These are phyloP conservation scores for Dissophora globulifera DNA, from an alignment of 192 early-diverging fungal genomes.

Conservation along the genomic window DNA sequence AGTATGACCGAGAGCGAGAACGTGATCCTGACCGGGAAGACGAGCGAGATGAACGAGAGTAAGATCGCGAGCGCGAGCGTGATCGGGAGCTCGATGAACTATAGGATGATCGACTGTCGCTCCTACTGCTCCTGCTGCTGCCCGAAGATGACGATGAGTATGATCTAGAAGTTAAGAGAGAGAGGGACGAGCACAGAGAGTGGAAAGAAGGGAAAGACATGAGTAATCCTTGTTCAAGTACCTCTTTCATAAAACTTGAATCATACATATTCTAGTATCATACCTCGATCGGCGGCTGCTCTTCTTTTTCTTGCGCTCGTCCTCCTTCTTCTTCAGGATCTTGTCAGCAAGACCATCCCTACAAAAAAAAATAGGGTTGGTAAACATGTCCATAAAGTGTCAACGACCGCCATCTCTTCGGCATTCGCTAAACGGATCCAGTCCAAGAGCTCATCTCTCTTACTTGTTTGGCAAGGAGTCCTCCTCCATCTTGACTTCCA, in stretches of 20 bases:
- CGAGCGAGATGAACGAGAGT: slow-evolving; percentile 22
- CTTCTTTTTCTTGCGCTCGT: slow-evolving; percentile 38
- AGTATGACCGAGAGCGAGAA: slow-evolving; percentile 27
- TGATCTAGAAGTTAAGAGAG: neutral
- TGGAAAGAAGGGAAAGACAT: no score
- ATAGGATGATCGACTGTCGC: slow-evolving; percentile 18
- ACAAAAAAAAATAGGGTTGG: slow-evolving; percentile 1
- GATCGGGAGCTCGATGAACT: slow-evolving; percentile 22
- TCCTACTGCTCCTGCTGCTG: slow-evolving; percentile 18
- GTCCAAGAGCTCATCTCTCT: neutral
- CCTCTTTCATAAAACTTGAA: no score
- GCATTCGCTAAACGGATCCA: neutral
- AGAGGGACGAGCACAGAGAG: neutral
- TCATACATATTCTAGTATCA: neutral
- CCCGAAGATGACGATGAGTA: slow-evolving; percentile 22
- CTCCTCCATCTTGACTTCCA: slow-evolving; percentile 57
- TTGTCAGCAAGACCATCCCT: slow-evolving; percentile 60
- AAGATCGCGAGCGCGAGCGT: slow-evolving; percentile 15
- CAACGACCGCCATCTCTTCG: no score
- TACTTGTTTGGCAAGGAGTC: slow-evolving; percentile 59
- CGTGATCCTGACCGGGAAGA: slow-evolving; percentile 11
- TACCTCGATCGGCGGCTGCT: slow-evolving; percentile 11
- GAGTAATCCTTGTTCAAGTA: no score
- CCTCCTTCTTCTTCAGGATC: slow-evolving; percentile 59
- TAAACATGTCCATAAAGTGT: neutral